Percentiles rank a stretch among this genome's conserved stretches.
Conservation (phyloP, 768 basidiomycete genomes). For the Suillus alpinus region DNA sequence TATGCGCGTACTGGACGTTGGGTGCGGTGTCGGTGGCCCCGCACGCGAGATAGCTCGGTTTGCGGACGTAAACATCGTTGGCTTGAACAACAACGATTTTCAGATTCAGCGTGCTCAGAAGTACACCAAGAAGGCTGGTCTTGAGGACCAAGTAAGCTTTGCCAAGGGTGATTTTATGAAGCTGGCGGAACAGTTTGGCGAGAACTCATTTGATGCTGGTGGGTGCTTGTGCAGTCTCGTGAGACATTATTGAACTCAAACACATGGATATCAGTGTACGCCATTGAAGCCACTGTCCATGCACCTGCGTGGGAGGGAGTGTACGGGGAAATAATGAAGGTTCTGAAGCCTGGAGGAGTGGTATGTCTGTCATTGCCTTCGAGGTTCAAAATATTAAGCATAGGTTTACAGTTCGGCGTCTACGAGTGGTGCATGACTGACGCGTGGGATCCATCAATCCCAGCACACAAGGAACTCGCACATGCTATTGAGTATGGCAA, state of each 20-base stretch:
- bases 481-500: constrained; percentile 90
- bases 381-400: constrained; percentile 1
- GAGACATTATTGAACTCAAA: neutral
- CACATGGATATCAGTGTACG: constrained; percentile 57
- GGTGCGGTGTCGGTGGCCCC: constrained; percentile 93
- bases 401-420: constrained; percentile 70
- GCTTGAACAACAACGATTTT: constrained; percentile 92
- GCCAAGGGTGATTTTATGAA: constrained; percentile 95
- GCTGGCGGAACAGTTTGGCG: constrained; percentile 82
- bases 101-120: constrained; percentile 78
- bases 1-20: constrained; percentile 93
- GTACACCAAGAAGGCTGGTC: constrained; percentile 70
- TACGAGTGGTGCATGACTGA: constrained; percentile 99
- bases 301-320: constrained; percentile 92
- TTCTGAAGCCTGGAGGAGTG: constrained; percentile 89
- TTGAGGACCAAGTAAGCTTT: constrained; percentile 72
- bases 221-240: constrained; percentile 21
- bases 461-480: constrained; percentile 79
- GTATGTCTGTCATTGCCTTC: constrained; percentile 43
- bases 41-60: constrained; percentile 90
- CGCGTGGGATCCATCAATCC: constrained; percentile 76
- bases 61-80: constrained; percentile 74
- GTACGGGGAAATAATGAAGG: constrained; percentile 85
- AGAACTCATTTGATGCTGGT: constrained; percentile 89
- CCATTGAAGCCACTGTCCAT: constrained; percentile 94